Evolutionary conservation across 805 yeast species (phyloP).

Genomic region (Isabelozyma heimii): DNA sequence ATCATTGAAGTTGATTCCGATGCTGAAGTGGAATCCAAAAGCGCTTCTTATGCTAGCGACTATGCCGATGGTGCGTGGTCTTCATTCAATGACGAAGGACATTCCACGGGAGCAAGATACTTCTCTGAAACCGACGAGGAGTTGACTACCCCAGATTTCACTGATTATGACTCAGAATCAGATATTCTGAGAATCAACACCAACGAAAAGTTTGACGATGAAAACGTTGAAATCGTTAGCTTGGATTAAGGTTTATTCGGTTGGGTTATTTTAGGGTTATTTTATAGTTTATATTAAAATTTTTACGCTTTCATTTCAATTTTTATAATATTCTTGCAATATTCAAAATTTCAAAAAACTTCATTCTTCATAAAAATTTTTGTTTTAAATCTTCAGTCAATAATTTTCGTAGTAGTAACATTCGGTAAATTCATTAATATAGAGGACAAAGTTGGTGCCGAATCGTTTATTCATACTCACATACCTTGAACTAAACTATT

Average conservation of each 20-base stretch:
- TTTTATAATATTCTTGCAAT: too few species aligned
- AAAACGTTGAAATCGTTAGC: conserved; percentile 7
- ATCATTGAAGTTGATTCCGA: background rate
- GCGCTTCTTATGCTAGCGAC: background rate
- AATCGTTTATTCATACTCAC: too few species aligned
- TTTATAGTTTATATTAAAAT: background rate
- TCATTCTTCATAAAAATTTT: too few species aligned
- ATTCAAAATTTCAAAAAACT: too few species aligned
- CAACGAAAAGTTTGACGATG: conserved; percentile 5
- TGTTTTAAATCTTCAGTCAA: too few species aligned
- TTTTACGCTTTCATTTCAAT: too few species aligned
- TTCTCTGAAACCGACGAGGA: background rate
- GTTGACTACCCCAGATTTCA: conserved; percentile 13
- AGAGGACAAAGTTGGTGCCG: too few species aligned
- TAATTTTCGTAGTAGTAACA: too few species aligned
- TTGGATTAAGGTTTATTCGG: conserved; percentile 4
- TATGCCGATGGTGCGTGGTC: background rate
- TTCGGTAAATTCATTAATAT: too few species aligned
- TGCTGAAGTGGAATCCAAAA: background rate
- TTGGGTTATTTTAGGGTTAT: background rate
- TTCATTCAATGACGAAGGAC: background rate
- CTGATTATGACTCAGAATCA: conserved; percentile 7
- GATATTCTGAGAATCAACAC: background rate
- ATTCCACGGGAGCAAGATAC: background rate
- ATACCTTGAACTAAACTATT: too few species aligned